Evolutionary conservation across 2,329 filamentous ascomycete genomes (phyloP).

Genomic region (Alternaria sp.): DNA sequence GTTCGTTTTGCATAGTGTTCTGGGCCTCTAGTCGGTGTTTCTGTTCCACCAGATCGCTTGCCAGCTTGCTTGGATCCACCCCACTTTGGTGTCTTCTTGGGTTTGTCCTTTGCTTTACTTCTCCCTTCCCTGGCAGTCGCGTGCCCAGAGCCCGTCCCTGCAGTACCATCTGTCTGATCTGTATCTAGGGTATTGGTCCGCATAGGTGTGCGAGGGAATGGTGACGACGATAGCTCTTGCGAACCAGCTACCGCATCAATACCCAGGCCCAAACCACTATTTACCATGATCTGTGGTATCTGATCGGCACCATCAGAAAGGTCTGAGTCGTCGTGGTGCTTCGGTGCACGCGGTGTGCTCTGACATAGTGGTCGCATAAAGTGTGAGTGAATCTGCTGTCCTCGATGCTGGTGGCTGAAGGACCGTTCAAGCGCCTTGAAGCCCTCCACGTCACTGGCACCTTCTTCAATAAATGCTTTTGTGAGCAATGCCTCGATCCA

Average conservation of each 20-base stretch:
- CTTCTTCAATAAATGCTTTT: constrained; percentile 70
- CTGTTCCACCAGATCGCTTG: constrained; percentile 36
- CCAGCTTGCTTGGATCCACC: constrained; percentile 34
- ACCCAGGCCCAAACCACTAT: constrained; percentile 34
- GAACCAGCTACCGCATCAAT: constrained; percentile 32
- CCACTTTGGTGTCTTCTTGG: constrained; percentile 43
- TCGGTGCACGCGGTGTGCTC: constrained; percentile 52
- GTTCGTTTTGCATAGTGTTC: constrained; percentile 35
- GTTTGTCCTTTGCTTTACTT: constrained; percentile 42
- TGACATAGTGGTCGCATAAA: constrained; percentile 70
- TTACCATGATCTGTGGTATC: constrained; percentile 42
- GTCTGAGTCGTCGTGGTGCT: constrained; percentile 44
- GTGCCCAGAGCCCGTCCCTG: constrained; percentile 31
- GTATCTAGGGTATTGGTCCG: constrained; percentile 44
- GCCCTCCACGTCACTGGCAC: constrained; percentile 67
- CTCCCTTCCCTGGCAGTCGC: constrained; percentile 34
- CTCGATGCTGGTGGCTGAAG: constrained; percentile 69
- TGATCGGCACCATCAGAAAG: constrained; percentile 44
- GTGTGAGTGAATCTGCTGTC: constrained; percentile 65
- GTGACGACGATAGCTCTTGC: constrained; percentile 27
- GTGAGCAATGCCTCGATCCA: constrained; percentile 71
- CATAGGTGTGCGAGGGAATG: constrained; percentile 33
- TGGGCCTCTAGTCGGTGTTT: constrained; percentile 37
- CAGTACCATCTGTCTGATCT: constrained; percentile 45
- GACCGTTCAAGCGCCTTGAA: constrained; percentile 70